Evolutionary conservation across 768 basidiomycete genomes (phyloP).

Genomic region (Lentinula lateritia): DNA sequence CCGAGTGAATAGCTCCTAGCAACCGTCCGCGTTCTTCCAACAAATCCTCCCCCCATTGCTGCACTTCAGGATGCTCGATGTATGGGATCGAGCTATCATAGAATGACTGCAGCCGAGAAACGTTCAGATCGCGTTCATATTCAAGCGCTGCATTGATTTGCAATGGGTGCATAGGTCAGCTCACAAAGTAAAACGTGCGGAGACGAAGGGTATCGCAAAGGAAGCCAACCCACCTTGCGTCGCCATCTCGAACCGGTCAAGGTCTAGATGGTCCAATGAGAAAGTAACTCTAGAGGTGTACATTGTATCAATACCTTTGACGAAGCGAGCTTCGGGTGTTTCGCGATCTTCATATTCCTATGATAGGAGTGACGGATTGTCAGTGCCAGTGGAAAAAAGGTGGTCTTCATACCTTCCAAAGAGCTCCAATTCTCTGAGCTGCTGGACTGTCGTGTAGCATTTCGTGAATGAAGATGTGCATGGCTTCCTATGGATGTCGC

Average conservation of each 20-base stretch:
- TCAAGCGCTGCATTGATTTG: constrained; percentile 47
- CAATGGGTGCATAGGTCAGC: not conserved
- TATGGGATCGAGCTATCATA: constrained; percentile 76
- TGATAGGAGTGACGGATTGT: not conserved
- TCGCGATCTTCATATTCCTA: constrained; percentile 81
- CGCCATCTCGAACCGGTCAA: constrained; percentile 87
- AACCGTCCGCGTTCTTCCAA: constrained; percentile 35
- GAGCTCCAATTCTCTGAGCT: constrained; percentile 56
- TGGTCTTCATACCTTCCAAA: constrained; percentile 55
- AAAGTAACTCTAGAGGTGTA: not conserved
- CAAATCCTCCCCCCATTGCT: constrained; percentile 62
- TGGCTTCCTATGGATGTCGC: constrained; percentile 57
- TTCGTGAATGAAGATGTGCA: constrained; percentile 82
- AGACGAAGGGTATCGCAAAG: not conserved
- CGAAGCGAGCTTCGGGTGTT: constrained; percentile 75
- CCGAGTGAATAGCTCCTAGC: not conserved
- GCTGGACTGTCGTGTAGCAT: constrained; percentile 80
- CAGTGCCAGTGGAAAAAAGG: too few species aligned
- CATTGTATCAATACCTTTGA: constrained; percentile 53
- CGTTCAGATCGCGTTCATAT: constrained; percentile 55
- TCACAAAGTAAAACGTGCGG: not conserved
- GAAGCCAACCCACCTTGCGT: constrained; percentile 51
- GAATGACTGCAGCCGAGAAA: constrained; percentile 59
- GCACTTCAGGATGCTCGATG: constrained; percentile 67
- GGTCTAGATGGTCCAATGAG: constrained; percentile 38